Evolutionary conservation across 2,329 filamentous ascomycete genomes (phyloP).

Genomic region (Microsporum canis): DNA sequence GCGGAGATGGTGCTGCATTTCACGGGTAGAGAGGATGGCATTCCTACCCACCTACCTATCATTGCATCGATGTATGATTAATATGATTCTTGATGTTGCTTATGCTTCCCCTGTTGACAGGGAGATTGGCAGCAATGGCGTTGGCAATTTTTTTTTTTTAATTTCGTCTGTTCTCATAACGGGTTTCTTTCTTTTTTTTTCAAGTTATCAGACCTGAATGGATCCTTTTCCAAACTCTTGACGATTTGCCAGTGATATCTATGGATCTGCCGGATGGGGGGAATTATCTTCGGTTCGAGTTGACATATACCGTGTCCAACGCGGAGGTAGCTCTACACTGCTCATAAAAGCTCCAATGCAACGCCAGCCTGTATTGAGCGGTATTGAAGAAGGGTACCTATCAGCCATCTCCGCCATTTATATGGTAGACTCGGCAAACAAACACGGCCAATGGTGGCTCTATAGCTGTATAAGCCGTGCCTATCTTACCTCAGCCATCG

Average conservation of each 20-base stretch:
- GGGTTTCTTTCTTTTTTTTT: neutral
- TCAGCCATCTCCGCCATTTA: neutral
- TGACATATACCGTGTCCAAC: neutral
- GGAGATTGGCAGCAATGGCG: neutral
- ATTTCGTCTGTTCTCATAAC: neutral
- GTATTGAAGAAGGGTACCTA: neutral
- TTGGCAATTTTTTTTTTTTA: neutral
- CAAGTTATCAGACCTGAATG: neutral
- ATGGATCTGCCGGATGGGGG: neutral
- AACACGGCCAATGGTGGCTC: neutral
- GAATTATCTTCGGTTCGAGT: neutral
- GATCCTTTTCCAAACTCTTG: neutral
- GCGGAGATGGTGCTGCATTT: neutral
- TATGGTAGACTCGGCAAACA: neutral
- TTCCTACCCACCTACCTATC: neutral
- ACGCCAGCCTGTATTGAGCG: neutral
- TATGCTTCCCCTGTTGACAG: neutral
- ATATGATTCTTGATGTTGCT: neutral
- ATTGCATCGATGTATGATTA: neutral
- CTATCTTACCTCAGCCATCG: neutral
- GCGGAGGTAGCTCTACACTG: too few species aligned
- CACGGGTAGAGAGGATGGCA: neutral
- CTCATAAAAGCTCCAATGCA: too few species aligned
- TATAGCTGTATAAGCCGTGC: neutral
- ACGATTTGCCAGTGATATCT: neutral